phyloP scores from a whole-genome alignment of 2,329 filamentous ascomycete genomes.

The Helicocarpus griseus region DNA sequence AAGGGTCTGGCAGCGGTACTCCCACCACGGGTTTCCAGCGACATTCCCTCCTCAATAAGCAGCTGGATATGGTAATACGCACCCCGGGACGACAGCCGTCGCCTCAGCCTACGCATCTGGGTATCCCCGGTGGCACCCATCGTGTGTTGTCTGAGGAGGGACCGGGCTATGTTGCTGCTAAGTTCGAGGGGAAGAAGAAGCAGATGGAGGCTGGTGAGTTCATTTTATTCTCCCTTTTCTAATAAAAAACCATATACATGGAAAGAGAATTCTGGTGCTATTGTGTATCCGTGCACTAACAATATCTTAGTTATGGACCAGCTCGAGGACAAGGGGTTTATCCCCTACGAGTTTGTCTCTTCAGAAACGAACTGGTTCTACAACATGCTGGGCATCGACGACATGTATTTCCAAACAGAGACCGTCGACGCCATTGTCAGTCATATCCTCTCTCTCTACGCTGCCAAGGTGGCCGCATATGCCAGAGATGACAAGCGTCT shows the following conservation, averaged over 20 bases:
- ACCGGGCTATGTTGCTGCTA: conserved; percentile 87
- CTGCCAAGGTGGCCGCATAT: conserved; percentile 89
- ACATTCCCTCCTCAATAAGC: conserved; percentile 44
- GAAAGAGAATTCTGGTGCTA: no score
- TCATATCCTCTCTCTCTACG: conserved; percentile 92
- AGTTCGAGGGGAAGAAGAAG: conserved; percentile 82
- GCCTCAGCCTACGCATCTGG: conserved; percentile 79
- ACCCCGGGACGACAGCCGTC: conserved; percentile 60
- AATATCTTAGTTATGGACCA: conserved; percentile 60
- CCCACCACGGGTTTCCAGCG: conserved; percentile 34
- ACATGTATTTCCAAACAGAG: conserved; percentile 96
- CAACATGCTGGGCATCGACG: conserved; percentile 92
- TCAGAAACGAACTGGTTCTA: conserved; percentile 94
- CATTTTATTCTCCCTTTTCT: background rate
- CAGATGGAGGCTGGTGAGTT: conserved; percentile 72
- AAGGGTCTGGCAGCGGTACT: conserved; percentile 30
- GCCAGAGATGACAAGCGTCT: conserved; percentile 87
- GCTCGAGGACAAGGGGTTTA: conserved; percentile 71
- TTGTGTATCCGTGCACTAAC: conserved; percentile 15
- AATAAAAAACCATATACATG: no score
- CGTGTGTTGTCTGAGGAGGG: conserved; percentile 77
- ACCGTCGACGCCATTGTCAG: conserved; percentile 76
- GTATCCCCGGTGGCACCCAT: conserved; percentile 55
- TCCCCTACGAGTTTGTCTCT: conserved; percentile 73
- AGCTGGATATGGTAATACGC: conserved; percentile 45